Conservation (phyloP, 495 filamentous ascomycete genomes). For the Aspergillus steynii region DNA sequence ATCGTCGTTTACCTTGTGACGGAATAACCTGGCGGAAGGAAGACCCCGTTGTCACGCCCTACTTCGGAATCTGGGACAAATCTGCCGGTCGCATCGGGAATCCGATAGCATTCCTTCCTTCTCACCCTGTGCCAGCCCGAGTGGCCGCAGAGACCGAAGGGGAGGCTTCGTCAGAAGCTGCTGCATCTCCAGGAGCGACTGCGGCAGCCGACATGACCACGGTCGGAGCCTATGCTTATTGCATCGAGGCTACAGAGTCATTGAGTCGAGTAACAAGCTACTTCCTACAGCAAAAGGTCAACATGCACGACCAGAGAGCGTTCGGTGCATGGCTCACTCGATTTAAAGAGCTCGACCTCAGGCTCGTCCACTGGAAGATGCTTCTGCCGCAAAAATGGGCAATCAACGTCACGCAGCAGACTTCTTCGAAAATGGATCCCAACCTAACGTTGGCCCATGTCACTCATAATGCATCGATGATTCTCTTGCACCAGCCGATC, state of each 20-base stretch:
- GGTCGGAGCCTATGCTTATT: conserved; percentile 44
- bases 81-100: conserved; percentile 36
- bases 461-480: conserved; percentile 48
- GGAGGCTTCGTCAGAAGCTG: conserved; percentile 3
- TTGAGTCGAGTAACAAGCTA: conserved; percentile 38
- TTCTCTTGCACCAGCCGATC: conserved; percentile 46
- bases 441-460: conserved; percentile 47
- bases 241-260: conserved; percentile 44
- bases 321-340: conserved; percentile 41
- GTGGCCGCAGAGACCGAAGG: neutral
- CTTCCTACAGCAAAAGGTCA: conserved; percentile 40
- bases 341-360: conserved; percentile 48
- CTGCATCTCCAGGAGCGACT: conserved; percentile 14
- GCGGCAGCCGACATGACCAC: conserved; percentile 31
- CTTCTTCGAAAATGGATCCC: conserved; percentile 40
- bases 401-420: conserved; percentile 33
- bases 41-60: conserved; percentile 35
- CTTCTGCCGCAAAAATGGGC: conserved; percentile 41
- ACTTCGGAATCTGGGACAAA: conserved; percentile 44
- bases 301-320: conserved; percentile 31
- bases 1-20: conserved; percentile 21
- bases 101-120: conserved; percentile 25
- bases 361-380: conserved; percentile 44
- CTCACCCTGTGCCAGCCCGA: conserved; percentile 9
- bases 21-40: conserved; percentile 34